Evolutionary conservation across 768 basidiomycete species (phyloP).

Genomic region (Tylopilus plumbeoviolaceoides): DNA sequence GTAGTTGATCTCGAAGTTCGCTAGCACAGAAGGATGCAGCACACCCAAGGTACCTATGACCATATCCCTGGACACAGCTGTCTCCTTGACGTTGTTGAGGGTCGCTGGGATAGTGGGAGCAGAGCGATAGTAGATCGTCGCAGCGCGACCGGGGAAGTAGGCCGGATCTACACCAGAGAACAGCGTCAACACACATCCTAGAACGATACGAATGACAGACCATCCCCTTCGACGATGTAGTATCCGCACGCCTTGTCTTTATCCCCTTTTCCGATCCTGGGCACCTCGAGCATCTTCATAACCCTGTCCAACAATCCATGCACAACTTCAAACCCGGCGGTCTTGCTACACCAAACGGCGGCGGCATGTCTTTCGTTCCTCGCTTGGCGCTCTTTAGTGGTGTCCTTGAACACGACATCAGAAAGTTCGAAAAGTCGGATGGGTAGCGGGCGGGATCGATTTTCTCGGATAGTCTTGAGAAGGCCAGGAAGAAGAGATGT

Average conservation of each 20-base stretch:
- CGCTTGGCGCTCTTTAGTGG: conserved; percentile 70
- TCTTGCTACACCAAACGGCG: conserved; percentile 94
- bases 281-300: conserved; percentile 95
- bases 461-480: conserved; percentile 95
- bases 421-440: conserved; percentile 92
- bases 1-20: conserved; percentile 90
- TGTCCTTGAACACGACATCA: conserved; percentile 90
- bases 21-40: conserved; percentile 86
- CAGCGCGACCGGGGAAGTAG: conserved; percentile 94
- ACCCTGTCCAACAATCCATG: conserved; percentile 92
- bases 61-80: conserved; percentile 50
- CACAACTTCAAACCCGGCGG: conserved; percentile 93
- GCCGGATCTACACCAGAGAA: conserved; percentile 61
- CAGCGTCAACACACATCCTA: conserved; percentile 3
- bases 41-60: conserved; percentile 89
- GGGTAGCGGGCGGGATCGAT: conserved; percentile 88
- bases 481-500: conserved; percentile 94
- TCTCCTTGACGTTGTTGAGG: conserved; percentile 44
- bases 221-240: conserved; percentile 83
- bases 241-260: conserved; percentile 68
- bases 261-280: conserved; percentile 61
- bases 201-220: conserved; percentile 42
- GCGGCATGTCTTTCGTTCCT: conserved; percentile 86
- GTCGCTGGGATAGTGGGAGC: conserved; percentile 27
- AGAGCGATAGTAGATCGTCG: conserved; percentile 83